Evolutionary conservation across 2,329 filamentous ascomycete genomes (phyloP).

Genomic region (Claviceps monticola): DNA sequence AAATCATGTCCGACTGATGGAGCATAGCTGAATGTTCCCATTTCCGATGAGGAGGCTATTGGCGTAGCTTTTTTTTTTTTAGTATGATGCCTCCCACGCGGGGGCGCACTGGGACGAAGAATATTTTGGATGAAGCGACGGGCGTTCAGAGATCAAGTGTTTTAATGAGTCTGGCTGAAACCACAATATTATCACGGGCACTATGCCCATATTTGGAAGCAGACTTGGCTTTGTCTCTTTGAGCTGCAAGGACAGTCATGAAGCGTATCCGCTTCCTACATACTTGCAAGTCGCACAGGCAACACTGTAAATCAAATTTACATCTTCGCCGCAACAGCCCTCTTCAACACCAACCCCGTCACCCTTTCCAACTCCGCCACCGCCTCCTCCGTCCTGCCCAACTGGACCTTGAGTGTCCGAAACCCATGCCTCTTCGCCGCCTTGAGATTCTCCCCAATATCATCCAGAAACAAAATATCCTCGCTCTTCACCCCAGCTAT

Average conservation of each 20-base stretch:
- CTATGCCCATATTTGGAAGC: not conserved
- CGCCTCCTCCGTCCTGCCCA: conserved; percentile 67
- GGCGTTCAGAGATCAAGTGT: not conserved
- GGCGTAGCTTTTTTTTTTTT: not conserved
- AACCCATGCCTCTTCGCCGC: conserved; percentile 62
- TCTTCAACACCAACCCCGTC: conserved; percentile 51
- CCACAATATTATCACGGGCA: not conserved
- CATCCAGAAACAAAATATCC: conserved; percentile 79
- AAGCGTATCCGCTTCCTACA: too few relatives aligned
- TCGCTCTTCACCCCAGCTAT: conserved; percentile 37
- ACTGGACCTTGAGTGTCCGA: conserved; percentile 67
- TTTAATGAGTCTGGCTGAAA: not conserved
- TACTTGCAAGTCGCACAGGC: too few relatives aligned
- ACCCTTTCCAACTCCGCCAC: conserved; percentile 67
- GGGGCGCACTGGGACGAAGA: not conserved
- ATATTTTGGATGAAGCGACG: not conserved
- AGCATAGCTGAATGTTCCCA: not conserved
- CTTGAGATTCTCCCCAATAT: conserved; percentile 89
- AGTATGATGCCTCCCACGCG: not conserved
- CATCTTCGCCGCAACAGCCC: conserved; percentile 34
- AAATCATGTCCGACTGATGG: conserved; percentile 15
- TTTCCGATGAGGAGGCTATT: not conserved
- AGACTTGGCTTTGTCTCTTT: too few relatives aligned
- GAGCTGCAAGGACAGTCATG: not conserved
- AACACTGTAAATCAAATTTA: conserved; percentile 2